A percentile compares a stretch with the other conserved stretches of the same genome.
phyloP scores from a whole-genome alignment of 371 early-diverging fungal species.

The Mortierella sp. region DNA sequence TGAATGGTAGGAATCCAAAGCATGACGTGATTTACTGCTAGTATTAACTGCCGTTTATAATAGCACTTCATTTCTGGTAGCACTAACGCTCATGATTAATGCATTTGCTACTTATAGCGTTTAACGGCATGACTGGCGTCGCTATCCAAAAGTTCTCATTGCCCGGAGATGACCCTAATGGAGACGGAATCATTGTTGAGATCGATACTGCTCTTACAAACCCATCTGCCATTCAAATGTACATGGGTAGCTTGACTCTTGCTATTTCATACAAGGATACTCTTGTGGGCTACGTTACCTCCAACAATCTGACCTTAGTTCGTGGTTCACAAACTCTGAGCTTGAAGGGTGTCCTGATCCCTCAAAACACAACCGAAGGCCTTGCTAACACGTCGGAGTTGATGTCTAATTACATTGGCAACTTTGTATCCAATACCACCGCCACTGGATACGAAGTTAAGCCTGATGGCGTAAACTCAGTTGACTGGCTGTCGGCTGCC shows the following conservation, averaged over 20 bases:
- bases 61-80: constrained; percentile 5
- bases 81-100: constrained; percentile 8
- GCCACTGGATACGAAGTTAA: constrained; percentile 68
- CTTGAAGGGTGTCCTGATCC: constrained; percentile 64
- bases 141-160: constrained; percentile 66
- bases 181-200: constrained; percentile 66
- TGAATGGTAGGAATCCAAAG: constrained; percentile 55
- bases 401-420: constrained; percentile 69
- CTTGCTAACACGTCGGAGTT: constrained; percentile 62
- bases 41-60: background rate
- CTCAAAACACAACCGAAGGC: constrained; percentile 59
- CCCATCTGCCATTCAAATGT: constrained; percentile 71
- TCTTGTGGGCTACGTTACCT: constrained; percentile 64
- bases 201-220: constrained; percentile 66
- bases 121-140: constrained; percentile 65
- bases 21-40: background rate
- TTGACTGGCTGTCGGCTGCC: constrained; percentile 69
- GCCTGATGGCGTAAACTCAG: constrained; percentile 65
- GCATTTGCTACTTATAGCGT: constrained; percentile 17
- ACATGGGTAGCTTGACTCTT: constrained; percentile 67
- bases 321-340: constrained; percentile 64
- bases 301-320: constrained; percentile 60
- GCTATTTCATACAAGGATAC: constrained; percentile 67
- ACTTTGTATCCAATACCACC: constrained; percentile 62
- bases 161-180: constrained; percentile 66